phyloP scores from a whole-genome alignment of 208 protist species.

The Porcisia hertigi region DNA sequence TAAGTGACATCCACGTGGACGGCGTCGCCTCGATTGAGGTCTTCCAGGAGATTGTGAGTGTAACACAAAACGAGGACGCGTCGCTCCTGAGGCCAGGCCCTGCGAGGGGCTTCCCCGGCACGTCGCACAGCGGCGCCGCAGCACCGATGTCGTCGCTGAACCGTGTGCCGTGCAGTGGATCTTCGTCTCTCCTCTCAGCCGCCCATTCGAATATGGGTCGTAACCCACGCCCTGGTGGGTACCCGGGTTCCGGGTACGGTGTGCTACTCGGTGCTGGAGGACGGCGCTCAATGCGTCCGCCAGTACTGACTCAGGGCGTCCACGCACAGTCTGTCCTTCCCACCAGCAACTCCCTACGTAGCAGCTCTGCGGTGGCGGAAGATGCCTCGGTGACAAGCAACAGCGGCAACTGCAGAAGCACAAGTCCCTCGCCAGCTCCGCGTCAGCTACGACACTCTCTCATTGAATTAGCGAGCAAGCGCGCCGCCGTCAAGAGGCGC shows the following conservation, averaged over 20 bases:
- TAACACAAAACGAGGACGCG: background rate
- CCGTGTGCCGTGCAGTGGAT: slow-evolving; percentile 11
- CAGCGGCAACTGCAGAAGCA: background rate
- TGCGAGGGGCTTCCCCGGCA: slow-evolving; percentile 8
- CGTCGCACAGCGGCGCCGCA: background rate
- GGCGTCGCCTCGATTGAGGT: slow-evolving; percentile 82
- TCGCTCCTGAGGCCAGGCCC: background rate
- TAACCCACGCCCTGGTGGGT: slow-evolving; percentile 7
- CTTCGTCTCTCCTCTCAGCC: slow-evolving; percentile 9
- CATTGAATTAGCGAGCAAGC: slow-evolving; percentile 51
- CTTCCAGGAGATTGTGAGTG: slow-evolving; percentile 67
- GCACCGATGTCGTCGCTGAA: slow-evolving; percentile 13
- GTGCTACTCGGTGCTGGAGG: slow-evolving; percentile 75
- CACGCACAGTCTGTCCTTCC: slow-evolving; percentile 4
- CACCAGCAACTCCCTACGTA: background rate
- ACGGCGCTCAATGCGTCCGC: slow-evolving; percentile 75
- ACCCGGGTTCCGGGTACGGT: slow-evolving; percentile 62
- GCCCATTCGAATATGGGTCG: slow-evolving; percentile 13
- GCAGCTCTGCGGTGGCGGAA: background rate
- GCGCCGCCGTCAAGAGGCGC: slow-evolving; percentile 49
- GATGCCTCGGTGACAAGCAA: slow-evolving; percentile 1
- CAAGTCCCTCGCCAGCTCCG: background rate
- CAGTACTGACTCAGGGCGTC: slow-evolving; percentile 26
- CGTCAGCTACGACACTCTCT: slow-evolving; percentile 36
- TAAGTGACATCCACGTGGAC: slow-evolving; percentile 76